Percentiles rank a stretch among this genome's conserved stretches.
Conservation (phyloP, 805 yeast species). For the Teunomyces barrocoloradensis region DNA sequence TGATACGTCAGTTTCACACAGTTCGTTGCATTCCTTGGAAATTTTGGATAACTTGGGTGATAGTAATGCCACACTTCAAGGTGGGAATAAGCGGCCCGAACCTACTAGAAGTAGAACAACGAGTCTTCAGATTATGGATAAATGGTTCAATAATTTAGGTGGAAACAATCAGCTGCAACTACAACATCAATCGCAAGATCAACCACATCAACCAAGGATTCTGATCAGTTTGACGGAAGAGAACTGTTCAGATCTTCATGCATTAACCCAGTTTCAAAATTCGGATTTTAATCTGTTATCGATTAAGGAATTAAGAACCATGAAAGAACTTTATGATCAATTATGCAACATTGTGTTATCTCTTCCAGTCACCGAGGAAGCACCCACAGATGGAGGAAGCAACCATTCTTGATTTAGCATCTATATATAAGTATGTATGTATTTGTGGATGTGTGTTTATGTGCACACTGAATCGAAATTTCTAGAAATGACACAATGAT, state of each 20-base stretch:
- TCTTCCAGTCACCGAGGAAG: background rate
- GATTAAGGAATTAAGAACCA: slow-evolving; percentile 30
- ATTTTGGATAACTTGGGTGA: slow-evolving; percentile 15
- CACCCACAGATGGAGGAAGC: background rate
- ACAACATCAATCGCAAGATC: slow-evolving; percentile 4
- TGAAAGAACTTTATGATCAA: slow-evolving; percentile 38
- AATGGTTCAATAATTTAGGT: slow-evolving; percentile 38
- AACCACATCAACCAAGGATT: slow-evolving; percentile 7
- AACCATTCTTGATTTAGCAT: background rate
- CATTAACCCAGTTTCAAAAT: slow-evolving; percentile 32
- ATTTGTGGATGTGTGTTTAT: too few relatives aligned
- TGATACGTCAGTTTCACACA: slow-evolving; percentile 21
- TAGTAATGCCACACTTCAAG: slow-evolving; percentile 9
- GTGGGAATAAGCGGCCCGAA: slow-evolving; percentile 20
- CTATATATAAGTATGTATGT: background rate
- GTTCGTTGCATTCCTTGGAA: slow-evolving; percentile 35
- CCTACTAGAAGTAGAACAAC: slow-evolving; percentile 30
- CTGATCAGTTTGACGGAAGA: slow-evolving; percentile 6
- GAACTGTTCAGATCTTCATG: slow-evolving; percentile 10
- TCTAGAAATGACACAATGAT: background rate
- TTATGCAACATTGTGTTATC: slow-evolving; percentile 22
- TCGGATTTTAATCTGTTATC: slow-evolving; percentile 36
- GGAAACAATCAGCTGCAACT: slow-evolving; percentile 6
- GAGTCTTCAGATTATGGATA: slow-evolving; percentile 43
- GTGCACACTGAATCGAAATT: background rate